Evolutionary conservation across 176 grass and related monocot species (phyloP).

Genomic region (Eremochloa ophiuroides): DNA sequence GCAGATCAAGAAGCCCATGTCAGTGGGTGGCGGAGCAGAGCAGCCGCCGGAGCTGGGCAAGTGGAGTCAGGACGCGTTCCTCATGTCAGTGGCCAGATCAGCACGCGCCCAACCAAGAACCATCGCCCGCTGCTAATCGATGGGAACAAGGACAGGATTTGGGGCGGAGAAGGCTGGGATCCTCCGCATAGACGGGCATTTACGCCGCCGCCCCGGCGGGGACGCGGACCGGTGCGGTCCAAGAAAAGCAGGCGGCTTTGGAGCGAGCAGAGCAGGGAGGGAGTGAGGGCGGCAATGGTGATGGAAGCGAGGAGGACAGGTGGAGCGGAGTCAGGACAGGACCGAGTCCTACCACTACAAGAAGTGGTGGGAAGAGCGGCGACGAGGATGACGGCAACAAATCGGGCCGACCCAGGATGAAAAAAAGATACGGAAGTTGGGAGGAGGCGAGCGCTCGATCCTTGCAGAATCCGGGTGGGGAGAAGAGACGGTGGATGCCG

Average conservation of each 20-base stretch:
- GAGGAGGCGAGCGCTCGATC: conserved; percentile 4
- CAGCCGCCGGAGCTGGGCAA: not conserved
- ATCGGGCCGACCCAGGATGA: not conserved
- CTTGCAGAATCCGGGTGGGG: not conserved
- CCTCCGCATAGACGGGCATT: conserved; percentile 33
- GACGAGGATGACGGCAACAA: not conserved
- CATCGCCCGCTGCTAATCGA: not conserved
- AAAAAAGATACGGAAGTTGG: not conserved
- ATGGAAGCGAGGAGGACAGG: conserved; percentile 3
- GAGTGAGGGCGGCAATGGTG: conserved; percentile 3
- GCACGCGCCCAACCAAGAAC: not conserved
- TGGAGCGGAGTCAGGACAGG: not conserved
- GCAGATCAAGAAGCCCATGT: conserved; percentile 32
- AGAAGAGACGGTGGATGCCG: not conserved
- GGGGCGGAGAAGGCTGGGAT: conserved; percentile 8
- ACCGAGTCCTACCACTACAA: not conserved
- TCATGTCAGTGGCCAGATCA: not conserved
- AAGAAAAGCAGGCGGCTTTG: not conserved
- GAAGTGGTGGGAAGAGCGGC: not conserved
- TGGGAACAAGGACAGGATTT: conserved; percentile 21
- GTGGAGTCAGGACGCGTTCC: not conserved
- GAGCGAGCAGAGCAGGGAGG: not conserved
- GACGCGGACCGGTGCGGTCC: not conserved
- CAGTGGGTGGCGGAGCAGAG: not conserved
- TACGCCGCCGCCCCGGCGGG: not conserved